Base-by-base conservation (phyloP, 495 filamentous ascomycete species). In the Cercophora sp. region DNA sequence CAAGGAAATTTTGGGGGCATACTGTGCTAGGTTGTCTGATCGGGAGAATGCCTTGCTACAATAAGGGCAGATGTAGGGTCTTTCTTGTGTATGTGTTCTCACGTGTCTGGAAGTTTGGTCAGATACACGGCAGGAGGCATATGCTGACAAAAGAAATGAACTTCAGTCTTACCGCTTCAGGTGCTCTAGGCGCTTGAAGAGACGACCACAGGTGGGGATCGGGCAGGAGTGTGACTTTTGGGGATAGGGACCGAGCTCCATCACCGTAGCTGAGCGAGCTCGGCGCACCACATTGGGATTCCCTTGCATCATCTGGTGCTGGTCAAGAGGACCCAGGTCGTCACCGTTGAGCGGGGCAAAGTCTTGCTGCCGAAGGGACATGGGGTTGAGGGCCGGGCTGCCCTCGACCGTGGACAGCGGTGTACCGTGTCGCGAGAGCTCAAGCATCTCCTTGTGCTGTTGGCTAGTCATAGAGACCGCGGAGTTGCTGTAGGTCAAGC, bases 151-250 rank as follows among this genome's bases (percentile, higher is more conserved):
- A 79, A 66, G 69, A 72, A 71, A 71, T 66, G 39, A 42, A 39
- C 56, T 52, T 54, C 63, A 64, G 69, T 71, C 88, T 82, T 88
- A 96, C 89, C 93, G 86, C 79, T 98, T 98, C 61, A 98, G 82
- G 78, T 98, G 93, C 72, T 98, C 93, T 77, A 98, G 82, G 65
- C 93, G 85, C 84, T 98, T 98, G 80, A 98, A 98, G 57, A 96
- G 80, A 67, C 94, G 85, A 36, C 94, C 93, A 68, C 93, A 98
- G 20, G 91, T 90, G 22, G 94, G 94, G 66, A 98, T 98, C n/a
- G 93, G 93, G 74, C 93, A 98, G 8, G 91, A 96, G 68, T 98
- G 93, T 8, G 89, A 92, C 68, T 98, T 98, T 59, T 94, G 89
- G 10, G 93, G 91, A 67, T 98, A 98, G 34, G 93, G 93, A 29